Evolutionary conservation across 106 monocot genomes (phyloP).

Genomic region (Acanthochlamys bracteata): DNA sequence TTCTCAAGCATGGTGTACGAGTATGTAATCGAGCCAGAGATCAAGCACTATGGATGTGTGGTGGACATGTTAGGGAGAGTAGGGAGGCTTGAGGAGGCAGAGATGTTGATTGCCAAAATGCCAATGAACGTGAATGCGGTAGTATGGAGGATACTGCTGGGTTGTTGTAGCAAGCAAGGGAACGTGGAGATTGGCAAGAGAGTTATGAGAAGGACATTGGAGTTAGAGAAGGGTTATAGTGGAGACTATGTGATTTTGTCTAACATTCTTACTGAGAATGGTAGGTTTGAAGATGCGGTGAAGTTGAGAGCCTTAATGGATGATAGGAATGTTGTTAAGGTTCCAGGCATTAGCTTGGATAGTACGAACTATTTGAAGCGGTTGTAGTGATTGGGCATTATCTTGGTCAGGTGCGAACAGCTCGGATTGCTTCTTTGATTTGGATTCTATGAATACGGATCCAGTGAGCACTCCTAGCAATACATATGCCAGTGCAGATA

Average conservation of each 20-base stretch:
- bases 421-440: too few relatives aligned
- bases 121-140: slow-evolving; percentile 20
- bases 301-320: slow-evolving; percentile 47
- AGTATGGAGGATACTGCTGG: slow-evolving; percentile 38
- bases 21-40: slow-evolving; percentile 28
- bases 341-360: slow-evolving; percentile 42
- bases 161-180: slow-evolving; percentile 35
- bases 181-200: slow-evolving; percentile 38
- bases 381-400: too few relatives aligned
- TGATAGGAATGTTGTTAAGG: slow-evolving; percentile 44
- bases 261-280: slow-evolving; percentile 45
- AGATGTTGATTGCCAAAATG: slow-evolving; percentile 32
- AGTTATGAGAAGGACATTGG: slow-evolving; percentile 50
- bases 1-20: slow-evolving; percentile 36
- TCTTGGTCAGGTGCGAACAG: too few relatives aligned
- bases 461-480: slow-evolving; percentile 30
- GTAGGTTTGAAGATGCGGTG: slow-evolving; percentile 63
- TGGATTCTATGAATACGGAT: slow-evolving; percentile 23
- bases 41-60: slow-evolving; percentile 55
- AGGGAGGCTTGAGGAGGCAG: slow-evolving; percentile 35
- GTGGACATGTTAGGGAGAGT: slow-evolving; percentile 33
- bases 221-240: slow-evolving; percentile 38
- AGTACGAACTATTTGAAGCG: too few relatives aligned
- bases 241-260: slow-evolving; percentile 71
- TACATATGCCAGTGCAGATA: slow-evolving; percentile 24